A percentile compares a stretch with the other conserved stretches of the same genome.
Conservation (phyloP, 805 yeast genomes). For the Saturnispora saitoi region DNA sequence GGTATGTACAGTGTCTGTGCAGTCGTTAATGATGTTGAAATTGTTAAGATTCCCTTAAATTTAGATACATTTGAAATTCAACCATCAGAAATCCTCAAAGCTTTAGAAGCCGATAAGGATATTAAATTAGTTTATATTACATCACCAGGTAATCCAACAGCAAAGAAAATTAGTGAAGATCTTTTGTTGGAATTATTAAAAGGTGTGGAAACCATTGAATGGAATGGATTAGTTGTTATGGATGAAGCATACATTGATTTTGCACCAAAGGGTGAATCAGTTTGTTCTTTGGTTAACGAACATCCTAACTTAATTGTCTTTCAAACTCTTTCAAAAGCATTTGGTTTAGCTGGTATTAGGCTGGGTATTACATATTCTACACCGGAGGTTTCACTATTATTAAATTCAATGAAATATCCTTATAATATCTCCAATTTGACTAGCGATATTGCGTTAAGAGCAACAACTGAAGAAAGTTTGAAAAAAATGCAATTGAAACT, state of each 20-base stretch:
- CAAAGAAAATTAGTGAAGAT: slow-evolving; percentile 43
- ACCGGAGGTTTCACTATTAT: slow-evolving; percentile 48
- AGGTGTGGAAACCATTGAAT: slow-evolving; percentile 31
- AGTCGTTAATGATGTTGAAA: slow-evolving; percentile 75
- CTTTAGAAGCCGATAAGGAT: slow-evolving; percentile 44
- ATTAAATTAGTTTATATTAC: slow-evolving; percentile 79
- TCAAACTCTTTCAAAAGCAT: slow-evolving; percentile 90
- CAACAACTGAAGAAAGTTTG: slow-evolving; percentile 54
- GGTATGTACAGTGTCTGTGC: slow-evolving; percentile 96
- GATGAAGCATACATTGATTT: slow-evolving; percentile 97
- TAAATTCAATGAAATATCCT: slow-evolving; percentile 93
- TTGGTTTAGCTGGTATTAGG: slow-evolving; percentile 93
- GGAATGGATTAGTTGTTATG: slow-evolving; percentile 75
- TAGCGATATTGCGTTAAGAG: slow-evolving; percentile 64
- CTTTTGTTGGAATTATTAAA: slow-evolving; percentile 42
- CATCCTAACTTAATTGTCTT: slow-evolving; percentile 78
- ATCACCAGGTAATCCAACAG: slow-evolving; percentile 97
- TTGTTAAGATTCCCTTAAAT: slow-evolving; percentile 66
- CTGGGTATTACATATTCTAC: slow-evolving; percentile 72
- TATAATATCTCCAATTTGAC: slow-evolving; percentile 84
- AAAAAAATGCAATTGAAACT: slow-evolving; percentile 50
- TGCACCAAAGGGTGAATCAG: slow-evolving; percentile 55
- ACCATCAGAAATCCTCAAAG: slow-evolving; percentile 42
- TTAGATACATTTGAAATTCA: slow-evolving; percentile 59
- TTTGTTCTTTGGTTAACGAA: slow-evolving; percentile 69